Evolutionary conservation across 2,329 filamentous ascomycete genomes (phyloP), one percentile per base, ranked within the genome.

Genomic region (Sarocladium strictum): DNA sequence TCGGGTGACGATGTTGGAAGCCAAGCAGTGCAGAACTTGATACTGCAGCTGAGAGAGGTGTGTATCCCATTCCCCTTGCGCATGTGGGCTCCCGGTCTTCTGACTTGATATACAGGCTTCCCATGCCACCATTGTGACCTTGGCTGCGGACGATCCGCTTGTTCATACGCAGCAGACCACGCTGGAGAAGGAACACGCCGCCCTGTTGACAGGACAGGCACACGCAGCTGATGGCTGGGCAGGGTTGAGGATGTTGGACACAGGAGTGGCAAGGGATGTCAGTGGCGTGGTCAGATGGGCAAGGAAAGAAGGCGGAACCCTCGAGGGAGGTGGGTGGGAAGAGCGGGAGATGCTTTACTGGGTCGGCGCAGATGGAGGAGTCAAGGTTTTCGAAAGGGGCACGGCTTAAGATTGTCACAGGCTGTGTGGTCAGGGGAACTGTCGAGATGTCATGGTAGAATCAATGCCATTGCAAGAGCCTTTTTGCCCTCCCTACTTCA

Each of bases 341-440:
- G 93, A 97, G 71, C 79, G 88, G 64, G 93, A 97, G 71, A 80
- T 88, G 64, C 64, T 97, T 66, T 97, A 96, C 73, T 84, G 88
- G 64, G 83, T 96, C 27, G 82, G 84, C 53, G 83, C 84, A 10
- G 91, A 96, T 72, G 90, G 90, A 1, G 80, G 81, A 21, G 89
- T 91, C 23, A 87, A 77, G 64, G 89, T 96, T 7, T 97, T 96
- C 76, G 89, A 90, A 65, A 81, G 91, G 65, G 91, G 93, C 19
- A 59, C 68, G 7, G 72, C 58, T 61, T 53, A 21, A 40, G 10
- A 15, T 12, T 17, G 24, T 32, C 17, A 43, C 21, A 19, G 15
- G 7, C 6, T 6, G 37, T 11, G 37, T 6, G n/a, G 10, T 11
- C 6, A 12, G 17, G 37, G 17, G 11, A 40, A 17, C 37, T 12